Percentiles rank a stretch among this genome's conserved stretches.
Evolutionary conservation across 129 eudicot genomes (phyloP).

Genomic region (Erigeron canadensis): DNA sequence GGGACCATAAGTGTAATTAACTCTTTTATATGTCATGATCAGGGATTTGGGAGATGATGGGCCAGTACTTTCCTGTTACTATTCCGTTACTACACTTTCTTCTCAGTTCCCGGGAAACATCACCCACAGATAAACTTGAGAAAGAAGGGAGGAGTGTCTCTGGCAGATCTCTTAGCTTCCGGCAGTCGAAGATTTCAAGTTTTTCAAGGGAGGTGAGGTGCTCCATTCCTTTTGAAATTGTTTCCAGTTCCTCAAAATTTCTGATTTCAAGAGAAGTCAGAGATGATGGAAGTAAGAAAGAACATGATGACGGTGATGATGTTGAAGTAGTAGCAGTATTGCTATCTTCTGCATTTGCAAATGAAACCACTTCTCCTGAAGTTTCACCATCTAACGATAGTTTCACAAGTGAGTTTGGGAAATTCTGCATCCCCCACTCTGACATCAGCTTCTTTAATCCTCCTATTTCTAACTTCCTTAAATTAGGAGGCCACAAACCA

Average conservation of each 20-base stretch:
- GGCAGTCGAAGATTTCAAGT: background rate
- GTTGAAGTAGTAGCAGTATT: background rate
- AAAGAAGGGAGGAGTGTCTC: background rate
- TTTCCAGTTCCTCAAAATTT: background rate
- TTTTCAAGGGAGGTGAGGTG: constrained; percentile 1
- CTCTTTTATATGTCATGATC: no score
- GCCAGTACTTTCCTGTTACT: background rate
- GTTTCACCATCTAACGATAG: background rate
- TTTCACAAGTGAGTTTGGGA: background rate
- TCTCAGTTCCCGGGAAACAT: background rate
- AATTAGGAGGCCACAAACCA: constrained; percentile 27
- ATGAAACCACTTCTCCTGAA: background rate
- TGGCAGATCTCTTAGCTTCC: background rate
- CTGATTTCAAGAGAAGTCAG: background rate
- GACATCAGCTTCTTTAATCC: constrained; percentile 5
- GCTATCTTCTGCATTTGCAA: background rate
- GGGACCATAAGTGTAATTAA: no score
- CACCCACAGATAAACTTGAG: background rate
- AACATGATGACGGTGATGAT: background rate
- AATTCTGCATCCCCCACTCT: background rate
- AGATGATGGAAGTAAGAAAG: background rate
- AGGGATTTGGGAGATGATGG: constrained; percentile 15
- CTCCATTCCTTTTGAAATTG: background rate
- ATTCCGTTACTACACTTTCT: background rate
- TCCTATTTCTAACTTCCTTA: background rate